These are phyloP conservation scores for Raffaelea albimanens DNA, from an alignment of 2,329 filamentous ascomycete species.

Conservation along the genomic window DNA sequence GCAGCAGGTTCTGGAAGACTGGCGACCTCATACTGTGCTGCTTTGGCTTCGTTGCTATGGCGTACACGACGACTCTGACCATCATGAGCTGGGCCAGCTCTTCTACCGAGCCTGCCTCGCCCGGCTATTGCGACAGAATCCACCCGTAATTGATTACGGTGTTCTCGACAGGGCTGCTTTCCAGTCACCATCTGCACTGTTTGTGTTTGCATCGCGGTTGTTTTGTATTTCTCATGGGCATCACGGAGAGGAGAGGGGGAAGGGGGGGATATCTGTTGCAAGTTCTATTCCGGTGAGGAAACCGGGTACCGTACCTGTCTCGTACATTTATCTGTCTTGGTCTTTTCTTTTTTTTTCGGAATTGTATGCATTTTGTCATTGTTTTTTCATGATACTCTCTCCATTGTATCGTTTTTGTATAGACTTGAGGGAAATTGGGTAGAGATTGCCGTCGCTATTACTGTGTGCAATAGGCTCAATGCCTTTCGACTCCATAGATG, in stretches of 20 bases:
- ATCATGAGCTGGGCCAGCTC: slow-evolving; percentile 74
- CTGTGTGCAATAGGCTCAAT: background rate
- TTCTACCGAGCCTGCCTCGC: slow-evolving; percentile 28
- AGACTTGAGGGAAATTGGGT: background rate
- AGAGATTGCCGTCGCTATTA: background rate
- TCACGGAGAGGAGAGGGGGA: no score
- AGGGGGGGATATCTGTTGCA: no score
- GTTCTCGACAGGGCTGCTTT: no score
- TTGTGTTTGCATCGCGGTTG: no score
- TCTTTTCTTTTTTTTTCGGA: background rate
- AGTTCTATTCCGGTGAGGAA: no score
- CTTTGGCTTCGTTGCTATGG: slow-evolving; percentile 80
- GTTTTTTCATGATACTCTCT: background rate
- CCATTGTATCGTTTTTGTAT: background rate
- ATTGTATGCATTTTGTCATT: background rate
- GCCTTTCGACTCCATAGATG: no score
- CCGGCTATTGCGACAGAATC: slow-evolving; percentile 43
- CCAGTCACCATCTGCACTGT: no score
- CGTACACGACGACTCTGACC: slow-evolving; percentile 82
- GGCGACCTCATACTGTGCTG: slow-evolving; percentile 69
- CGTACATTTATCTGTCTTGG: background rate
- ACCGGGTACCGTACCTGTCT: no score
- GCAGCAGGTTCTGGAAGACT: slow-evolving; percentile 53
- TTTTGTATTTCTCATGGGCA: no score
- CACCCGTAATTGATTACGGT: background rate